Evolutionary conservation across 306 rosid species (phyloP), one percentile per base, ranked within the genome.

Genomic region (Casuarina equisetifolia): DNA sequence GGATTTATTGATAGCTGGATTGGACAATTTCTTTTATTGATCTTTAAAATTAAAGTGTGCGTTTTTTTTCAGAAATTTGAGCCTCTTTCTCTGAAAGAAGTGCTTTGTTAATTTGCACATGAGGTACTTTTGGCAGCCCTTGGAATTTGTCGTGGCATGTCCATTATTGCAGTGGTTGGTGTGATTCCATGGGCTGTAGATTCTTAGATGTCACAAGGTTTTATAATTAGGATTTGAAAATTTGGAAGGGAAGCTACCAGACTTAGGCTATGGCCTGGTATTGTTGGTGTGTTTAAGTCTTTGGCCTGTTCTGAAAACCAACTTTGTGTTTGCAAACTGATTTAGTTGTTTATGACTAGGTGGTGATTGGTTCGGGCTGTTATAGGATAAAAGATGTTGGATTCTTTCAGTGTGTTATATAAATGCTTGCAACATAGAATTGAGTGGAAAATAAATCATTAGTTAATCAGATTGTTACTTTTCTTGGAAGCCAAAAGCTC

Each of bases 201-300:
- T 57, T 57, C 63, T 57, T 25, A n/a, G 13, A 57, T 57, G 38
- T 57, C 20, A 57, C 63, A 57, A 57, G 63, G 63, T 57, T 57
- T 57, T 57, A 57, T 57, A 57, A 57, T n/a, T 57, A n/a, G 38
- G 38, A 4, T 57, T 36, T 2, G 63, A 57, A 20, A 20, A 57
- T 57, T 51, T 51, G n/a, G 55, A 51, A 51, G 55, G 55, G 63
- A 5, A 57, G 63, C 11, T 57, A 19, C 63, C 0, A 57, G 63
- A 36, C 38, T 57, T 9, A n/a, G 32, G 63, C 63, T 57, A 57
- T 8, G 63, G 38, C 63, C 10, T 7, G 32, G 19, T 57, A n/a
- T 57, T 57, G 63, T n/a, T 57, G 64, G 36, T 57, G 64, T 20
- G 25, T 9, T 57, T 25, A 57, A 20, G 25, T 57, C 64, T 57